Base-by-base conservation (phyloP, 2,329 filamentous ascomycete species). In the Pseudogymnoascus sp. region DNA sequence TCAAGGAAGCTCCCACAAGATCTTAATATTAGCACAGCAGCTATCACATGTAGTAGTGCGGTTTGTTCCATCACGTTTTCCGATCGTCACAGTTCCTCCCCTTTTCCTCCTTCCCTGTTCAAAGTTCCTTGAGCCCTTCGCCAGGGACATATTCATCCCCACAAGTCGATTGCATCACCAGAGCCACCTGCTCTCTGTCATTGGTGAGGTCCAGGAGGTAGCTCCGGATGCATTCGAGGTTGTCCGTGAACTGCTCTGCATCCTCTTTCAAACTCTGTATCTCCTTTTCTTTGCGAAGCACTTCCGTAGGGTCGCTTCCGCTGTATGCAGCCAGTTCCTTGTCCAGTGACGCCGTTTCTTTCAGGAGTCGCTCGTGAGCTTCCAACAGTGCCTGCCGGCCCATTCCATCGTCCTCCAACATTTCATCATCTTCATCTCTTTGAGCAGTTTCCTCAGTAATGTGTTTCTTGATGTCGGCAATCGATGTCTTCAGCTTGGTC, bases 111-210 rank as follows among this genome's bases (percentile, higher is more conserved):
- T 21, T 13, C 28, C 28, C 51, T 36, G 16, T 28, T 64, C 43
- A 71, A n/a, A 75, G 68, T 65, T 77, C 80, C 65, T 72, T 77
- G 68, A 83, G 72, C 16, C 78, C 77, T 43, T 77, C 76, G 54
- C 80, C 80, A 63, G 79, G 75, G 39, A 79, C 76, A 67, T 76
- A 82, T 68, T 83, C 79, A 19, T 79, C 77, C 2, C 77, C 79
- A 64, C 82, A 83, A 21, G 73, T 71, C 37, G 67, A 65, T 65
- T 70, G 70, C 71, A 78, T 77, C 11, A 79, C 67, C 11, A 66
- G 65, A 25, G 67, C 64, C 61, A 79, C 68, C 19, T 69, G 67
- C 66, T 75, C 77, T 51, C 74, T 71, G 66, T 79, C 77, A 14
- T 67, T 65, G 3, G 66, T 67, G 28, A 71, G 63, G 13, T 62